Evolutionary conservation across 495 filamentous ascomycete species (phyloP).

Genomic region (Hyaloscypha bicolor): DNA sequence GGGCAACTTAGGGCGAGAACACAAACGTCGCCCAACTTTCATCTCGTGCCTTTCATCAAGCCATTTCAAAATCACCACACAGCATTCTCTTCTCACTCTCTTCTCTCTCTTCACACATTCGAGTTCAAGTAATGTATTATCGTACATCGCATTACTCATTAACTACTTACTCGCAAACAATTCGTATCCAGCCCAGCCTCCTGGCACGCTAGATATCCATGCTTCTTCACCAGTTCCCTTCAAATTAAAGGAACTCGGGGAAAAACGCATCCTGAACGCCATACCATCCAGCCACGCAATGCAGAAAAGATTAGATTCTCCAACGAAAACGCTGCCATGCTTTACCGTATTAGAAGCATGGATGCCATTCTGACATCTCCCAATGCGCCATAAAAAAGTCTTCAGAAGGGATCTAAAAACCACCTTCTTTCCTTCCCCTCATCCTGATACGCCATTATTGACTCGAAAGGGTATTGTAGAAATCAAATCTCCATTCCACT

Average conservation of each 20-base stretch:
- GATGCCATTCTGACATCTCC: too few species aligned
- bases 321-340: neutral
- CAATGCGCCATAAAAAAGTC: too few species aligned
- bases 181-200: neutral
- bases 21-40: neutral
- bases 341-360: neutral
- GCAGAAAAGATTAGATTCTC: neutral
- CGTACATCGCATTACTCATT: neutral
- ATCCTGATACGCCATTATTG: neutral
- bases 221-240: neutral
- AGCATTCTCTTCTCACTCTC: neutral
- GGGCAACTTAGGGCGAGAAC: neutral
- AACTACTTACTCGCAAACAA: neutral
- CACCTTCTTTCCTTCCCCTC: too few species aligned
- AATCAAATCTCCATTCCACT: neutral
- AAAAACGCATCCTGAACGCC: conserved; percentile 4
- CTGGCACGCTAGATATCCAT: neutral
- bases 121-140: neutral
- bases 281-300: conserved; percentile 12
- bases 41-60: neutral
- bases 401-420: neutral
- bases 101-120: neutral
- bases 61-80: too few species aligned
- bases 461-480: neutral
- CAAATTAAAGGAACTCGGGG: neutral